Evolutionary conservation across 192 early-diverging fungal genomes (phyloP), one percentile per base, ranked within the genome.

Genomic region (Linnemannia elongata): DNA sequence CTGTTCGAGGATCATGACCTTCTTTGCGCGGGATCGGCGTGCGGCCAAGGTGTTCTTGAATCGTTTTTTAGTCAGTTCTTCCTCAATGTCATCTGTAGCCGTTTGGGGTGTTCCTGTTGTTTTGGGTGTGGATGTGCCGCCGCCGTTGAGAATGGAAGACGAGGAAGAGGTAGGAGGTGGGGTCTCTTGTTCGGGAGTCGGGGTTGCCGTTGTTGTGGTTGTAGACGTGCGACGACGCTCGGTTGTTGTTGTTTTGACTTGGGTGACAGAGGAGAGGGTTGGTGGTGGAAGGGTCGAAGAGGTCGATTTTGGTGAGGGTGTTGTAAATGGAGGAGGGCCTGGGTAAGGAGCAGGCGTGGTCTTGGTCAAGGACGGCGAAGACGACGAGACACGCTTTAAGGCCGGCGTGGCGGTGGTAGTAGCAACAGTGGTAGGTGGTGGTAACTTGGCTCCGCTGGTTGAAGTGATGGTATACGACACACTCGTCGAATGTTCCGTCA

Each of bases 1-100:
- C 7, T 38, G 38, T 42, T 72, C 70, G 4, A 72, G 70, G 70
- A 72, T 72, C 70, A 72, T 72, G 70, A 72, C 70, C 36, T 72
- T 72, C 24, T 72, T 72, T 1, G 70, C 70, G 8, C 70, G 36
- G 35, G 70, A 72, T 6, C 70, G 39, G 8, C 70, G 70, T 1
- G 70, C 70, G 22, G 70, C 70, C 22, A 72, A 41, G 20, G 70
- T 72, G 70, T 72, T 72, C 20, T 72, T 72, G 41, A 72, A 72
- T 20, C 70, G 70, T n/a, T 72, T 72, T 22, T 42, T 72, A 1
- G 70, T 42, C n/a, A 72, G 18, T 13, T 72, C 70, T 38, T 72
- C 70, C 22, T 72, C 70, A 0, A 38, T 35, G 9, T 72, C 70
- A 35, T 66, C 60, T 27, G 60, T 10, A 15, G 27, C 9, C 0